Evolutionary conservation across 352 stramenopile species (phyloP).

Genomic region (Phytophthora palmivora): DNA sequence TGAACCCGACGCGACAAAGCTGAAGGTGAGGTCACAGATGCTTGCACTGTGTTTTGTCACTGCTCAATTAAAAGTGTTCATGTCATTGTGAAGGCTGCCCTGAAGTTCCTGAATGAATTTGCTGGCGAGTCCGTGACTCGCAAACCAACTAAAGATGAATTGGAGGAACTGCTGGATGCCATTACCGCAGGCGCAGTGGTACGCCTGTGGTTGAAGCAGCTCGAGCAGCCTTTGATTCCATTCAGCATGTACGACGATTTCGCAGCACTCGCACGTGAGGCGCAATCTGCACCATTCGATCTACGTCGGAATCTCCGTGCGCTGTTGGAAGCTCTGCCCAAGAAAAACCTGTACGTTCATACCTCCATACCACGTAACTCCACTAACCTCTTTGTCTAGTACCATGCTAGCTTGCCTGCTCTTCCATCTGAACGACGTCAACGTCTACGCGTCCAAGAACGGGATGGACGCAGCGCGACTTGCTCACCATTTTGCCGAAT

Average conservation of each 20-base stretch:
- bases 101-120: conserved; percentile 78
- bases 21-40: conserved; percentile 54
- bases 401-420: conserved; percentile 78
- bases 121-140: conserved; percentile 36
- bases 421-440: conserved; percentile 86
- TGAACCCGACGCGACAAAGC: conserved; percentile 50
- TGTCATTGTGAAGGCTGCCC: conserved; percentile 26
- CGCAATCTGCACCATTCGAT: conserved; percentile 56
- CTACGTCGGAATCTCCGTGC: conserved; percentile 62
- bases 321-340: conserved; percentile 63
- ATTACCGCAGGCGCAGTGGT: conserved; percentile 69
- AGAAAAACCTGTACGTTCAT: conserved; percentile 72
- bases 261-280: conserved; percentile 46
- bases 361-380: too few relatives aligned
- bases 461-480: conserved; percentile 68
- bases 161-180: conserved; percentile 63
- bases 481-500: conserved; percentile 57
- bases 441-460: conserved; percentile 81
- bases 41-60: background rate
- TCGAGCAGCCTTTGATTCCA: conserved; percentile 71
- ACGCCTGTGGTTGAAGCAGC: conserved; percentile 67
- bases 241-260: conserved; percentile 77
- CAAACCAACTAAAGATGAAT: conserved; percentile 66
- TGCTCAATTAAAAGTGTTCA: background rate
- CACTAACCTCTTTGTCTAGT: conserved; percentile 32